phyloP scores from a whole-genome alignment of 805 yeast genomes.

The Maudiozyma turicensis region DNA sequence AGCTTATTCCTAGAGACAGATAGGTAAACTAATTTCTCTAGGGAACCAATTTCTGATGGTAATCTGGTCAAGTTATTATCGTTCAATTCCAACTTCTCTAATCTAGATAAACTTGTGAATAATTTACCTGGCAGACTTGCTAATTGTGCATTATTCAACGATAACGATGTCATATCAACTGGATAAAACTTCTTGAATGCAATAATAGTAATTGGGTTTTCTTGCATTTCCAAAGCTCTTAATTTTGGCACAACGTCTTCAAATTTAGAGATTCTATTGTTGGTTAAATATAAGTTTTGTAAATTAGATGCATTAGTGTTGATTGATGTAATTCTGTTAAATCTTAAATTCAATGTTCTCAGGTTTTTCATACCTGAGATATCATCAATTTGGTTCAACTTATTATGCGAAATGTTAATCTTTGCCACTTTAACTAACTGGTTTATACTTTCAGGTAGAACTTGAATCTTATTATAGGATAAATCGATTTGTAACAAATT shows the following conservation, averaged over 20 bases:
- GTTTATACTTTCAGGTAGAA: slow-evolving; percentile 53
- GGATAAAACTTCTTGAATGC: slow-evolving; percentile 37
- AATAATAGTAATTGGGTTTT: slow-evolving; percentile 66
- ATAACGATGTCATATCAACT: slow-evolving; percentile 56
- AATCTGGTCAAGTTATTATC: slow-evolving; percentile 71
- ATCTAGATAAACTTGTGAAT: slow-evolving; percentile 47
- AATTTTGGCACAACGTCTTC: slow-evolving; percentile 52
- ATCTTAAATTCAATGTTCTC: slow-evolving; percentile 67
- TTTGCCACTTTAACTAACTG: slow-evolving; percentile 52
- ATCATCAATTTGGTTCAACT: slow-evolving; percentile 34
- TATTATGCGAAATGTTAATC: slow-evolving; percentile 68
- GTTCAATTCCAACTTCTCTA: slow-evolving; percentile 68
- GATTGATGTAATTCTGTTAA: slow-evolving; percentile 45
- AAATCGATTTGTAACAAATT: slow-evolving; percentile 61
- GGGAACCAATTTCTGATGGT: slow-evolving; percentile 56
- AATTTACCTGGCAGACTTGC: slow-evolving; percentile 62
- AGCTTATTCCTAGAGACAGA: slow-evolving; percentile 70
- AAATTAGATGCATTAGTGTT: slow-evolving; percentile 41
- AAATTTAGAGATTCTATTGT: slow-evolving; percentile 65
- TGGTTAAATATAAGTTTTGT: slow-evolving; percentile 65
- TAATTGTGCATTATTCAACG: slow-evolving; percentile 73
- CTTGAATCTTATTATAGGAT: slow-evolving; percentile 64
- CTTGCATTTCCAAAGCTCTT: slow-evolving; percentile 61
- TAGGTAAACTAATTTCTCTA: slow-evolving; percentile 51
- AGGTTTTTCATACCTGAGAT: slow-evolving; percentile 46